phyloP scores from a whole-genome alignment of 495 filamentous ascomycete species.

The Podospora sp. region DNA sequence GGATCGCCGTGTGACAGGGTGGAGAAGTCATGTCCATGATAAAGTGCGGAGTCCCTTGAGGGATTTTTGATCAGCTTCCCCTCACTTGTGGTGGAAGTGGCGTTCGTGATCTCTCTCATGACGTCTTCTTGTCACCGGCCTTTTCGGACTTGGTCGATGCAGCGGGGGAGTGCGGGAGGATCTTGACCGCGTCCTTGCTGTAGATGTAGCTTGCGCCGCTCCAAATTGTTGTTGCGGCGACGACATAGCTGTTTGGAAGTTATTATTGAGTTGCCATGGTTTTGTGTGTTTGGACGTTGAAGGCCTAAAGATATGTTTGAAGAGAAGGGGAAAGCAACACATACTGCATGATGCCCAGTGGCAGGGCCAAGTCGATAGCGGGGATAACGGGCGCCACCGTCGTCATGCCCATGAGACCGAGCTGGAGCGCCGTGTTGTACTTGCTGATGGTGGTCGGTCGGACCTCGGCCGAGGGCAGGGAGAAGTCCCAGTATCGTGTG shows the following conservation, averaged over 20 bases:
- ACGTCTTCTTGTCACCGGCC: conserved; percentile 33
- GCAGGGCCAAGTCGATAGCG: conserved; percentile 52
- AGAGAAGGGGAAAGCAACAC: conserved; percentile 37
- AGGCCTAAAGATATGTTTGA: background rate
- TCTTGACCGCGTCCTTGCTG: conserved; percentile 79
- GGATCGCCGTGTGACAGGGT: background rate
- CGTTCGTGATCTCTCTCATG: conserved; percentile 4
- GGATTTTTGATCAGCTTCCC: background rate
- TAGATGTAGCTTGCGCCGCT: conserved; percentile 82
- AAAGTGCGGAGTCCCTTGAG: background rate
- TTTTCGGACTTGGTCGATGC: conserved; percentile 11
- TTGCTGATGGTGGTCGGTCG: conserved; percentile 90
- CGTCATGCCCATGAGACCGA: conserved; percentile 75
- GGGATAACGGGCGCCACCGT: conserved; percentile 72
- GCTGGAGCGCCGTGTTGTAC: conserved; percentile 80
- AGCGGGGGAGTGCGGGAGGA: conserved; percentile 45
- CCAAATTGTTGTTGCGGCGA: conserved; percentile 81
- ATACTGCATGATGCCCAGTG: conserved; percentile 72
- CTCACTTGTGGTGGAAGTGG: background rate
- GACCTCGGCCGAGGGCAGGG: conserved; percentile 88
- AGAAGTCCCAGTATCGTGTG: conserved; percentile 95
- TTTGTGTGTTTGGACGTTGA: background rate
- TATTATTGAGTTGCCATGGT: background rate
- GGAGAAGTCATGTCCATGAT: background rate
- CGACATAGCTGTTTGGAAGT: conserved; percentile 60